Base-by-base conservation (phyloP, 2,329 filamentous ascomycete genomes). In the Fusarium xyrophilum region DNA sequence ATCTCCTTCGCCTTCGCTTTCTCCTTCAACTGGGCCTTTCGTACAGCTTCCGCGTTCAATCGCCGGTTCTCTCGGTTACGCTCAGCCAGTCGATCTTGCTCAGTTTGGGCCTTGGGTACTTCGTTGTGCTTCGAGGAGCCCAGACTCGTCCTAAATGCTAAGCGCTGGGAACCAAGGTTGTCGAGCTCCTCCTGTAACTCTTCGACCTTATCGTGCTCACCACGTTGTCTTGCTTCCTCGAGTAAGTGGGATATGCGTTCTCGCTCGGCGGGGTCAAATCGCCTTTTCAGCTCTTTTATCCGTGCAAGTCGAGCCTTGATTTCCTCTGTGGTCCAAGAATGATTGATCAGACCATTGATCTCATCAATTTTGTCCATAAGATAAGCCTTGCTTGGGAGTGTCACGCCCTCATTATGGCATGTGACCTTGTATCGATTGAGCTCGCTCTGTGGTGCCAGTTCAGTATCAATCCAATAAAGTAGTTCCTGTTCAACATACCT, bases 11-110 rank as follows among this genome's bases (percentile, higher is more conserved):
- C 83, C 69, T 84, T 85, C 51, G 86, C 86, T 72, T 89, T 87
- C 80, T 99, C 96, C 71, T 91, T 90, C 58, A 97, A 84, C 76
- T 97, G 92, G 1, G 94, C 95, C 78, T 92, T 92, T 63, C 95
- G 92, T n/a, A 98, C 91, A 48, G 92, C 90, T 76, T 97, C 92
- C n/a, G 88, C 86, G 75, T 97, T 97, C 71, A 90, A 86, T 61
- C 90, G 89, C 65, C 95, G 90, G 79, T 97, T 97, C 75, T 91
- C 88, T 30, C 88, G 85, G 79, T 99, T 99, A 69, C 97, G 84
- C 74, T 91, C 87, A 1, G 92, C 92, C 27, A 98, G 85, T 30
- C 92, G 90, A 68, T 97, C 93, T 77, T 95, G 93, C 77, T 96
- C 91, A 35, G 85, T 82, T 12, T 84, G 82, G 72, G 83, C 79